Percentiles rank a stretch among this genome's conserved stretches.
Evolutionary conservation across 2,329 filamentous ascomycete genomes (phyloP).

Genomic region (Calonectria leucothoes): DNA sequence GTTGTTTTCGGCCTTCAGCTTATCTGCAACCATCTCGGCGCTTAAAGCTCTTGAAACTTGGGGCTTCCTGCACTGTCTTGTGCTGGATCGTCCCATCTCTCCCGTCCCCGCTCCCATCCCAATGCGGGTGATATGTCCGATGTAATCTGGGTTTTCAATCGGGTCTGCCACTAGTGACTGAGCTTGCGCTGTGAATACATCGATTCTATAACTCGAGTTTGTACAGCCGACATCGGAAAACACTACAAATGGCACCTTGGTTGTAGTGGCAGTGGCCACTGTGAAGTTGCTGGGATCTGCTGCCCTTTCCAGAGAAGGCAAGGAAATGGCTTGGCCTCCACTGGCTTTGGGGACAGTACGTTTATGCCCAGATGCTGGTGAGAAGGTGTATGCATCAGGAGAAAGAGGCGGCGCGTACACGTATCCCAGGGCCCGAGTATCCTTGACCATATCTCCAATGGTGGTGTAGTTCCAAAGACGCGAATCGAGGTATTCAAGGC

Average conservation of each 20-base stretch:
- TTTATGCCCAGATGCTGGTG: neutral
- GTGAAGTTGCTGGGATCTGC: neutral
- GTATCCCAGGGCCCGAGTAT: constrained; percentile 15
- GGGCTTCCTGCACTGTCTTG: neutral
- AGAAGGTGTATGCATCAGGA: neutral
- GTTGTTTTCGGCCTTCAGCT: neutral
- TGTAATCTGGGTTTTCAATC: constrained; percentile 3
- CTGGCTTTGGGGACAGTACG: neutral
- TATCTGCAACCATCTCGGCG: neutral
- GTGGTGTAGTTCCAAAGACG: constrained; percentile 13
- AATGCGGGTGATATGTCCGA: constrained; percentile 14
- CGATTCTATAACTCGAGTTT: constrained; percentile 8
- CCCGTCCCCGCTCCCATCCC: neutral
- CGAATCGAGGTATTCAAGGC: constrained; percentile 5
- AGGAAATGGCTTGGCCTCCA: neutral
- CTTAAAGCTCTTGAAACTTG: neutral
- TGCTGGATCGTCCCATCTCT: neutral
- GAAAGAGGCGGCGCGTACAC: constrained; percentile 1
- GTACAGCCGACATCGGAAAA: constrained; percentile 8
- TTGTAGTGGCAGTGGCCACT: neutral
- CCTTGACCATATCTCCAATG: constrained; percentile 21
- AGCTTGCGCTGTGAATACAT: constrained; percentile 8
- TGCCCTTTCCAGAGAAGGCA: too few species aligned
- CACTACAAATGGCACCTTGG: neutral
- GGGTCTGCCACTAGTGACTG: neutral